Evolutionary conservation across 495 filamentous ascomycete genomes (phyloP).

Genomic region (Penicillium herquei): DNA sequence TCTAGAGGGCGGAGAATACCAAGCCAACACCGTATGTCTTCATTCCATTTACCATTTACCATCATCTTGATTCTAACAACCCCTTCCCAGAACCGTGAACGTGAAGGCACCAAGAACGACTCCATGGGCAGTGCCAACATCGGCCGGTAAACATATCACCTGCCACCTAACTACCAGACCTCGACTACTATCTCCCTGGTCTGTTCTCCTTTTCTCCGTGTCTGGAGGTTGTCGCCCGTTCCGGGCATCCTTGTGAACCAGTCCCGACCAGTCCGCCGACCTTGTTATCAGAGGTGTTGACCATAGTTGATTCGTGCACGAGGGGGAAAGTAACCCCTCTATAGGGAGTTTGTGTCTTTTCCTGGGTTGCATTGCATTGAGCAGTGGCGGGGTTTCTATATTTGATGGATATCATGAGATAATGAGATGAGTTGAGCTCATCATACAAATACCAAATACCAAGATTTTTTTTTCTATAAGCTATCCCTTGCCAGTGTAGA

Average conservation of each 20-base stretch:
- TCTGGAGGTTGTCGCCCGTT: background rate
- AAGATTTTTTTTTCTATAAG: background rate
- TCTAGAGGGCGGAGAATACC: slow-evolving; percentile 68
- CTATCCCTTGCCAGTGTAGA: too few species aligned
- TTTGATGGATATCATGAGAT: slow-evolving; percentile 34
- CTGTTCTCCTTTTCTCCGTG: background rate
- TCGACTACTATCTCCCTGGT: background rate
- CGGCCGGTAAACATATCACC: background rate
- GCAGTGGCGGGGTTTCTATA: slow-evolving; percentile 23
- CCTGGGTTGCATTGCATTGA: slow-evolving; percentile 19
- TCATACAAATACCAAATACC: slow-evolving; percentile 17
- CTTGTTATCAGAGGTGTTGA: background rate
- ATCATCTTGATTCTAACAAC: slow-evolving; percentile 15
- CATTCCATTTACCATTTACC: background rate
- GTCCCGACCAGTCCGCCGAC: background rate
- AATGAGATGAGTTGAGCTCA: slow-evolving; percentile 20
- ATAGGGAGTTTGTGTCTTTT: background rate
- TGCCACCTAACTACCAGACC: background rate
- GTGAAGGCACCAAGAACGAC: slow-evolving; percentile 33
- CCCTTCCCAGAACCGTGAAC: slow-evolving; percentile 28
- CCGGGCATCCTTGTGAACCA: background rate
- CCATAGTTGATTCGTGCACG: background rate
- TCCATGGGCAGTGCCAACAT: slow-evolving; percentile 2
- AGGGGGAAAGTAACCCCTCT: background rate
- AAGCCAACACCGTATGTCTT: slow-evolving; percentile 62